Evolutionary conservation across 2,329 filamentous ascomycete species (phyloP), one percentile per base, ranked within the genome.

Genomic region (Phyllosticta capitalensis): DNA sequence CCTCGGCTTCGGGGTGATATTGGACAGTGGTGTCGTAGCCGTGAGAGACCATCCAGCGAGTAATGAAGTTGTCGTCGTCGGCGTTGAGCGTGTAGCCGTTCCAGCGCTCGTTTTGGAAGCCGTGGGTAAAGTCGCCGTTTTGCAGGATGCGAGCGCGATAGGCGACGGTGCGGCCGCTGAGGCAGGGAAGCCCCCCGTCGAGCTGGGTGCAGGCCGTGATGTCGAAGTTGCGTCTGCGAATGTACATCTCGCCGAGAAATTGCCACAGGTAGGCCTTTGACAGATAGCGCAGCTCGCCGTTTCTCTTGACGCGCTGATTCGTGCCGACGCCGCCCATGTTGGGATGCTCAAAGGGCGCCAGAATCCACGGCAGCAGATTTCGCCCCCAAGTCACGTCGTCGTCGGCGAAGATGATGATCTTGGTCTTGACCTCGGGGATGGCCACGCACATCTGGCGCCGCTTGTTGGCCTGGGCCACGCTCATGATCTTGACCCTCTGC

Each of bases 21-120:
- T 97, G 92, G 73, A 96, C 89, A 80, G 89, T 92, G 21, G 92
- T 96, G 76, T 95, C 90, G 89, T 90, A 95, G 65, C 87, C 83
- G 76, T 96, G 88, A 64, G 85, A 89, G 66, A 96, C 92, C 68
- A 97, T 82, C 92, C 92, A 97, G 61, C 92, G 86, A 6, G 92
- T 96, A 67, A 97, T 90, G 76, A 96, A 97, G 76, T 97, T 97
- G 79, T 97, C 92, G 73, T 97, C 92, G 74, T 97, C 92, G 24
- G 92, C 91, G 70, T 96, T 96, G 62, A 97, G 81, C 68, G 92
- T 92, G 75, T 88, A 95, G 30, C 71, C 70, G 75, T 81, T 81
- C 90, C 90, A 96, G 66, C 87, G 88, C 76, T 97, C 92, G 59
- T 92, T 90, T 65, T 89, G 92, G 78, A 97, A 96, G 52, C 87